Evolutionary conservation across 345 rosid species (phyloP), one percentile per base, ranked within the genome.

Genomic region (Salix caprea): DNA sequence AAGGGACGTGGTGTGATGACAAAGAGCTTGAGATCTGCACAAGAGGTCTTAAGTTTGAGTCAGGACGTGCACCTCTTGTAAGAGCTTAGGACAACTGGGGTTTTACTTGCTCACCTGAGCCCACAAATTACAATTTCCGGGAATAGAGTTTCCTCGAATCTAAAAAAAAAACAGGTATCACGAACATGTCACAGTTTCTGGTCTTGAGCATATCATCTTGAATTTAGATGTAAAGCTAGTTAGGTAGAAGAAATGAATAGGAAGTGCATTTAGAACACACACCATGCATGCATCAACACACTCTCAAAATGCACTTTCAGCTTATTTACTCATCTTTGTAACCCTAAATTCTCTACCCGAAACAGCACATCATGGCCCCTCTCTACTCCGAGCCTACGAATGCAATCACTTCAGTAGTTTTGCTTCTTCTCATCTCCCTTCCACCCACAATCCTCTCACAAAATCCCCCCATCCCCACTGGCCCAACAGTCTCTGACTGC

Each of bases 401-500:
- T 76, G 78, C 80, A 76, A 54, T 76, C 69, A 18, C 71, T 78
- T 73, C 79, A 60, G 61, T 83, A 32, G 56, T 76, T 16, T 32
- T 83, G 64, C 66, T 84, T 37, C 77, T 90, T 64, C 30, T 87
- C 2, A 24, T 86, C 71, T 40, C 70, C 30, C 70, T 76, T 67
- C 82, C 78, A 44, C 77, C 81, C 42, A 30, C 72, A 21, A 68
- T 79, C 70, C 69, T 80, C 30, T 81, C 91, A 39, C 94, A 87
- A 74, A 86, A 64, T 37, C 81, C 72, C 15, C 65, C 87, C 5
- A 36, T 60, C 77, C 64, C 86, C 54, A 76, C 86, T 15, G 65
- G 70, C 46, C 82, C 90, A 28, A 54, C 83, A 14, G 24, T 85
- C 15, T 69, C 85, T 11, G 78, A 80, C 30, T 94, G 98, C 83